Conservation (phyloP, 2,329 filamentous ascomycete genomes). For the Elsinoe arachidis region DNA sequence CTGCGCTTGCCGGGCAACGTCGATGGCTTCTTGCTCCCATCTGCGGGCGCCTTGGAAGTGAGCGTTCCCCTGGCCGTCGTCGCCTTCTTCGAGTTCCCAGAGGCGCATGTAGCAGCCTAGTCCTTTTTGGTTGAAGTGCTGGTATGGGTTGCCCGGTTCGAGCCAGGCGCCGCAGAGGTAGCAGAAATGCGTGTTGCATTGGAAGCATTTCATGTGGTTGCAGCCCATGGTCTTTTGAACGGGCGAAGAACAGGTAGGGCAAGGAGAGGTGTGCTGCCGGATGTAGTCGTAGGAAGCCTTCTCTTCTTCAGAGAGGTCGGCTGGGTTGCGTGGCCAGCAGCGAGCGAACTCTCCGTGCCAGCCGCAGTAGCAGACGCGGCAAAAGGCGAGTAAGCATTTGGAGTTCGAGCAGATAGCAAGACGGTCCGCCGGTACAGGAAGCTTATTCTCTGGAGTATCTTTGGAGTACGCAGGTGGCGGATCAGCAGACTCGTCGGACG, state of each 20-base stretch:
- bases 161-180: conserved; percentile 90
- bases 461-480: conserved; percentile 5
- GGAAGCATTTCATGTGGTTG: conserved; percentile 93
- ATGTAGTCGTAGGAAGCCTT: conserved; percentile 81
- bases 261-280: conserved; percentile 70
- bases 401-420: conserved; percentile 65
- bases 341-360: conserved; percentile 91
- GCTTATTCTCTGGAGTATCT: conserved; percentile 12
- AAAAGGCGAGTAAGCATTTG: conserved; percentile 85
- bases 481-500: conserved; percentile 22
- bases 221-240: conserved; percentile 89
- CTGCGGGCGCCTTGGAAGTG: conserved; percentile 36
- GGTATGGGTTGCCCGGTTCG: conserved; percentile 69
- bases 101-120: conserved; percentile 68
- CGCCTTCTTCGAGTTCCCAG: conserved; percentile 82
- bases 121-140: conserved; percentile 72
- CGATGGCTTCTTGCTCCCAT: conserved; percentile 35
- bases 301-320: conserved; percentile 73
- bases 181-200: conserved; percentile 88
- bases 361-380: conserved; percentile 61
- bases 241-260: conserved; percentile 76
- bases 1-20: conserved; percentile 26
- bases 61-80: conserved; percentile 42
- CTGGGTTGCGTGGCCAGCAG: conserved; percentile 54
- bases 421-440: conserved; percentile 44